Evolutionary conservation across 495 filamentous ascomycete species (phyloP), one percentile per base, ranked within the genome.

Genomic region (Lentithecium fluviatile): DNA sequence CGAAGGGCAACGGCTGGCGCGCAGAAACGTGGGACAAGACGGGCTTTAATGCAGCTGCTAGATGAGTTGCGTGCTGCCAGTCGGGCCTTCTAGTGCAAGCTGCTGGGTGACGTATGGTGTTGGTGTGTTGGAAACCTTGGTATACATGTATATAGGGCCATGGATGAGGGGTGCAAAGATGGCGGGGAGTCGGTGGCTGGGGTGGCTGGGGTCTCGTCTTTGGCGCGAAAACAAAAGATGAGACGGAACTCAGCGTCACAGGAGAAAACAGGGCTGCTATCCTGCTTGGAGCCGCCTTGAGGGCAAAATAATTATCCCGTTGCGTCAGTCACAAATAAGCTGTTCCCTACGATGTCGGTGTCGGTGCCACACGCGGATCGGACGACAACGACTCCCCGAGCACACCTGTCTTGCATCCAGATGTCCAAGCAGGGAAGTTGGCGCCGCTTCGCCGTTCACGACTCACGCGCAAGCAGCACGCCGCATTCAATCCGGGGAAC

Each of bases 81-180:
- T 20, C 40, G 40, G 29, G 29, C 29, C 29, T 32, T 4, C 10
- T 4, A 32, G 29, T 3, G 29, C 29, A 29, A n/a, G 46, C 32
- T 49, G 45, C 25, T 52, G 49, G 29, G 49, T 52, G 56, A 37
- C 56, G 56, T 40, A 45, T 40, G 47, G 47, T 17, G 37, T 32
- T 25, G 29, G 8, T 15, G 21, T 15, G 48, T 13, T 25, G 48
- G 53, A 56, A 56, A 48, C 7, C 45, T 48, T 2, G 45, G 6
- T 43, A 15, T n/a, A n/a, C 13, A 43, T 4, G 40, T 43, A 43
- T 3, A 43, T 43, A 43, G 7, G 19, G 20, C 20, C 45, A 48
- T 12, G 45, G 45, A 13, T 20, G 45, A 23, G 45, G 45, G 49
- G 49, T 19, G 2, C 49, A 36, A 34, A 6, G 34, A 3, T 2